phyloP scores from a whole-genome alignment of 129 eudicot species.

The Ambrosia artemisiifolia region DNA sequence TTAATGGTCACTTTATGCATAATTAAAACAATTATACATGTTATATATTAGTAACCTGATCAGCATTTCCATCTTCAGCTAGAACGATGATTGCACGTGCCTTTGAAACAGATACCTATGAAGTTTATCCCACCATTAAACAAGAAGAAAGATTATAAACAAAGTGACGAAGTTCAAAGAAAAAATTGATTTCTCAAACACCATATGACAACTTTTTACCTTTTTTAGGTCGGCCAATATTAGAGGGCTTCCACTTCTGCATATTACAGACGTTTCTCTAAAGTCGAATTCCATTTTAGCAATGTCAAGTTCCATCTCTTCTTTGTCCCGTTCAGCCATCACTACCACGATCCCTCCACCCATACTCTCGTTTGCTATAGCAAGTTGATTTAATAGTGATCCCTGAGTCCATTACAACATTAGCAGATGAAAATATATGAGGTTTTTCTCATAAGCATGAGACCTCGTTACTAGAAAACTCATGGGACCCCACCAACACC shows the following conservation, averaged over 20 bases:
- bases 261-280: conserved; percentile 81
- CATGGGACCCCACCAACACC: background rate
- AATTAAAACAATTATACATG: background rate
- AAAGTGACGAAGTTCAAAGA: background rate
- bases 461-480: background rate
- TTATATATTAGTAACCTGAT: conserved; percentile 55
- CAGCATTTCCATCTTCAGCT: conserved; percentile 93
- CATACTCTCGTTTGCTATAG: conserved; percentile 83
- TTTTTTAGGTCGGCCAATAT: conserved; percentile 82
- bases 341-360: conserved; percentile 89
- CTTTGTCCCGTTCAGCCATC: conserved; percentile 91
- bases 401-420: conserved; percentile 48
- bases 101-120: conserved; percentile 80
- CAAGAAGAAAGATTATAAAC: background rate
- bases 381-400: conserved; percentile 74
- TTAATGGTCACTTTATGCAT: conserved; percentile 10
- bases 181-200: background rate
- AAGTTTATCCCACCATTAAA: conserved; percentile 23
- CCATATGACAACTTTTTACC: conserved; percentile 28
- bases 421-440: background rate
- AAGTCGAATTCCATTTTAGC: conserved; percentile 89
- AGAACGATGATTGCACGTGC: conserved; percentile 87
- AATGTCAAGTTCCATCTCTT: conserved; percentile 89
- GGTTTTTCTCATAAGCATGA: background rate
- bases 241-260: conserved; percentile 91